Evolutionary conservation across 108 stramenopile genomes (phyloP).

Genomic region (Epithemia pelagica): DNA sequence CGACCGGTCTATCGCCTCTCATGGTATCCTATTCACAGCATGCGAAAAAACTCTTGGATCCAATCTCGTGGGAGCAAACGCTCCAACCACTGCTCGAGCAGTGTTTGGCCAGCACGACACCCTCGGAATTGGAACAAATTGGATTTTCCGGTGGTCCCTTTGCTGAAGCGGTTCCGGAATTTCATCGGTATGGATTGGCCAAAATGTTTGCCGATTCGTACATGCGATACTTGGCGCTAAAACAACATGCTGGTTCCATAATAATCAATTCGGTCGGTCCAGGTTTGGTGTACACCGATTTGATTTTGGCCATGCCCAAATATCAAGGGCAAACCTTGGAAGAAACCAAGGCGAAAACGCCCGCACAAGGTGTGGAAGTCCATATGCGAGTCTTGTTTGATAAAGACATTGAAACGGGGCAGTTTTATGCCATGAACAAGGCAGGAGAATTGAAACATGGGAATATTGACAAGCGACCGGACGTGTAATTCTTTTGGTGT

Average conservation of each 20-base stretch:
- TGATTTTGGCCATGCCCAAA: constrained; percentile 26
- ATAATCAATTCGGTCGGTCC: constrained; percentile 26
- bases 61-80: no score
- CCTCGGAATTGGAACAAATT: constrained; percentile 22
- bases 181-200: constrained; percentile 36
- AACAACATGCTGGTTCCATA: no score
- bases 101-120: no score
- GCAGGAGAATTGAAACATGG: constrained; percentile 14
- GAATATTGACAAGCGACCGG: constrained; percentile 25
- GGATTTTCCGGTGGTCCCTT: constrained; percentile 29
- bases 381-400: constrained; percentile 29
- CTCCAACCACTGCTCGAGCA: no score
- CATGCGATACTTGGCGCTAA: constrained; percentile 26
- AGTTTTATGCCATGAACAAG: constrained; percentile 28
- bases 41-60: no score
- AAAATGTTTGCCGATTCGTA: constrained; percentile 40
- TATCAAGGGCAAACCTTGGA: constrained; percentile 18
- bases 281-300: constrained; percentile 32
- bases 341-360: constrained; percentile 28
- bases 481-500: no score
- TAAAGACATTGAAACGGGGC: constrained; percentile 14
- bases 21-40: no score
- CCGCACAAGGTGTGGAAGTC: constrained; percentile 28
- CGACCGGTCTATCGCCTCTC: no score
- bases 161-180: constrained; percentile 26